phyloP scores from a whole-genome alignment of 441 rosid species.

The Eruca vesicaria region DNA sequence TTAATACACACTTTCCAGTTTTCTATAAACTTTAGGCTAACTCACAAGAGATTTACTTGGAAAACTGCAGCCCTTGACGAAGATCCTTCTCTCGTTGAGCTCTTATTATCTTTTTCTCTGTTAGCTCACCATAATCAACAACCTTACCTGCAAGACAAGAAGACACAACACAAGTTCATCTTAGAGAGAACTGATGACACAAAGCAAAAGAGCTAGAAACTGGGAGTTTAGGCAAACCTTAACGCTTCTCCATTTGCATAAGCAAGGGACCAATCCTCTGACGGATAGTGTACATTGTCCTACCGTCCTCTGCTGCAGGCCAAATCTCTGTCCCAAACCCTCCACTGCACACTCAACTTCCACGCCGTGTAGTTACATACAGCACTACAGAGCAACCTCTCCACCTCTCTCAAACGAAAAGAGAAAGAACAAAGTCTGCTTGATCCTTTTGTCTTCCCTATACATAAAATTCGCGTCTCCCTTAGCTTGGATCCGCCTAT shows the following conservation, averaged over 20 bases:
- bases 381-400: no score
- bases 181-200: no score
- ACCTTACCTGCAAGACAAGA: slow-evolving; percentile 50
- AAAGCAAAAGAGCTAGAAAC: not conserved
- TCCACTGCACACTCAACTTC: slow-evolving; percentile 66
- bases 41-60: slow-evolving; percentile 46
- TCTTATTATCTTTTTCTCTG: no score
- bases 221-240: slow-evolving; percentile 47
- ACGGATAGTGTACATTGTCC: slow-evolving; percentile 92
- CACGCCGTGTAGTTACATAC: not conserved
- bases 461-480: slow-evolving; percentile 26
- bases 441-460: slow-evolving; percentile 22
- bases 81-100: slow-evolving; percentile 62
- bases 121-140: slow-evolving; percentile 29
- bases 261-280: slow-evolving; percentile 84
- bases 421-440: slow-evolving; percentile 28
- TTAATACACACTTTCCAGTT: no score
- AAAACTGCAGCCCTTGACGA: slow-evolving; percentile 32
- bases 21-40: not conserved
- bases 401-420: not conserved
- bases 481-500: slow-evolving; percentile 17
- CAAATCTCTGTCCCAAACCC: slow-evolving; percentile 93
- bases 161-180: no score
- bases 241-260: slow-evolving; percentile 75
- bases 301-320: slow-evolving; percentile 91